phyloP scores from a whole-genome alignment of 129 eudicot species.

The Chrysanthemum lavandulifolium region DNA sequence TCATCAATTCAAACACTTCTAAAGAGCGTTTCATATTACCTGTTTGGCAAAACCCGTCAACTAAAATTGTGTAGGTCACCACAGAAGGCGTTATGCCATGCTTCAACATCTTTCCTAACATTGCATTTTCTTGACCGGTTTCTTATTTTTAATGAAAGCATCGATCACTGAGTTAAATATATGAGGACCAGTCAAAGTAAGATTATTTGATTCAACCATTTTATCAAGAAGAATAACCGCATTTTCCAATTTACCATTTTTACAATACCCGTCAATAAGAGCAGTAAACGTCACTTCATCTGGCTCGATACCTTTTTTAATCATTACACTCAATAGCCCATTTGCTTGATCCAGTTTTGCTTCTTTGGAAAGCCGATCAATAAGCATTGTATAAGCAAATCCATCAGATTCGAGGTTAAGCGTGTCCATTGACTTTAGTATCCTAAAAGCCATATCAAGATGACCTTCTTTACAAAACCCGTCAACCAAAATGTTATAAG shows the following conservation, averaged over 20 bases:
- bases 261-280: constrained; percentile 42
- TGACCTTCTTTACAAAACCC: constrained; percentile 41
- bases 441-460: constrained; percentile 33
- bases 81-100: constrained; percentile 44
- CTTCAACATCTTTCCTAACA: constrained; percentile 42
- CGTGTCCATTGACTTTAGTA: constrained; percentile 26
- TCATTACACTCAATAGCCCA: constrained; percentile 33
- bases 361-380: constrained; percentile 38
- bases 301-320: constrained; percentile 33
- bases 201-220: constrained; percentile 20
- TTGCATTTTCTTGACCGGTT: constrained; percentile 31
- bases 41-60: constrained; percentile 32
- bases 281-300: constrained; percentile 48
- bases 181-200: constrained; percentile 38
- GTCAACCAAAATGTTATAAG: constrained; percentile 37
- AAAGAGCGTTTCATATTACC: constrained; percentile 20
- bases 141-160: constrained; percentile 36
- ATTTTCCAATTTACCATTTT: constrained; percentile 27
- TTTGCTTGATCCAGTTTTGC: constrained; percentile 34
- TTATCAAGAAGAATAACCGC: constrained; percentile 33
- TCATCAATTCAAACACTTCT: constrained; percentile 42
- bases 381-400: constrained; percentile 32
- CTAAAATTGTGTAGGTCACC: constrained; percentile 44
- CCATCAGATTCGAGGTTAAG: constrained; percentile 27
- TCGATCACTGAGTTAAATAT: constrained; percentile 42